Evolutionary conservation across 495 filamentous ascomycete genomes (phyloP).

Genomic region (Aspergillus egyptiacus): DNA sequence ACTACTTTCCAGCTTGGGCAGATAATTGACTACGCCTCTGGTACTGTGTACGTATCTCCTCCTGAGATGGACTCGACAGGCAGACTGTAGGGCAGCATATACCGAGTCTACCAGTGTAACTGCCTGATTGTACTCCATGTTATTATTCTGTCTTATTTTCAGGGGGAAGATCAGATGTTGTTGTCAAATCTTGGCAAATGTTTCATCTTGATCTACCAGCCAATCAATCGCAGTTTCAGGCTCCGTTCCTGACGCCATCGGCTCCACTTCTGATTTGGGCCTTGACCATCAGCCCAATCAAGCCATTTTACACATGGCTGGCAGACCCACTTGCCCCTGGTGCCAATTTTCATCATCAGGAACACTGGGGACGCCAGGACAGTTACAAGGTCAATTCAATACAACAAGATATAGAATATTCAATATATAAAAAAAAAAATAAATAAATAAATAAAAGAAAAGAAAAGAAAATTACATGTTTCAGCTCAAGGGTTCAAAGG

Average conservation of each 20-base stretch:
- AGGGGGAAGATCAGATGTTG: constrained; percentile 19
- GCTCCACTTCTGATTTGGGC: constrained; percentile 8
- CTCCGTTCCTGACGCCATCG: constrained; percentile 21
- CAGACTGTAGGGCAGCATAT: not conserved
- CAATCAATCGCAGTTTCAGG: constrained; percentile 7
- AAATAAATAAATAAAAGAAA: not conserved
- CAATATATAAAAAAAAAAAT: not conserved
- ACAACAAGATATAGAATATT: not conserved
- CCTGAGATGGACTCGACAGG: too few relatives aligned
- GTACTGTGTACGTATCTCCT: not conserved
- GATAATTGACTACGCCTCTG: constrained; percentile 9
- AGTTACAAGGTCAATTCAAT: not conserved
- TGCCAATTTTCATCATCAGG: constrained; percentile 1
- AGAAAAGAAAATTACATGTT: too few relatives aligned
- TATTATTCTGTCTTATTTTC: constrained; percentile 2
- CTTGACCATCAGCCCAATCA: not conserved
- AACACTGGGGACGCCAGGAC: not conserved
- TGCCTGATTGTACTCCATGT: constrained; percentile 1
- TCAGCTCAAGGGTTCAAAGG: too few relatives aligned
- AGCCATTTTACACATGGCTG: not conserved
- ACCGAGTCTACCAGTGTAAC: not conserved
- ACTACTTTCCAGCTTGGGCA: too few relatives aligned
- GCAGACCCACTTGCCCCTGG: constrained; percentile 8
- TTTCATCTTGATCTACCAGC: constrained; percentile 14
- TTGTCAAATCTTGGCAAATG: constrained; percentile 10